Evolutionary conservation across 2,329 filamentous ascomycete genomes (phyloP).

Genomic region (Dendryphion nanum): DNA sequence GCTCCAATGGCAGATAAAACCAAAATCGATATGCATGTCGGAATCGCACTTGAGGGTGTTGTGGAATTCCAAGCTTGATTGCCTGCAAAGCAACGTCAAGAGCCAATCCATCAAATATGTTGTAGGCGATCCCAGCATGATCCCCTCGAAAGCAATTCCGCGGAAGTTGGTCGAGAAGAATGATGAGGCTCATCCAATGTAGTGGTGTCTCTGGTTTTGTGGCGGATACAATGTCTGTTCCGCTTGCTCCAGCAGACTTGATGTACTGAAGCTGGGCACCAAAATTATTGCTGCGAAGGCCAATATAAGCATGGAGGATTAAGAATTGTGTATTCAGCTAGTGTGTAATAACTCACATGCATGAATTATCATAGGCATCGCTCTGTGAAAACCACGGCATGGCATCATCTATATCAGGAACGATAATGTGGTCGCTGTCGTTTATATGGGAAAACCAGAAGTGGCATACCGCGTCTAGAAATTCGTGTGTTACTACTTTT

Average conservation of each 20-base stretch:
- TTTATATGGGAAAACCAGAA: constrained; percentile 6
- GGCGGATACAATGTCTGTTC: constrained; percentile 2
- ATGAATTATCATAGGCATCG: constrained; percentile 4
- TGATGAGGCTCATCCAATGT: constrained; percentile 6
- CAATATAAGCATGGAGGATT: background rate
- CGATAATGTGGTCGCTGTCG: constrained; percentile 4
- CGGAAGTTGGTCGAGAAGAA: constrained; percentile 3
- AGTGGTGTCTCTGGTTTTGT: constrained; percentile 2
- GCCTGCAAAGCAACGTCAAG: background rate
- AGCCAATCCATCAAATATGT: constrained; percentile 3
- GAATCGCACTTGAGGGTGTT: background rate
- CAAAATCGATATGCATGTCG: constrained; percentile 1
- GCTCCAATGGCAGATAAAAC: background rate
- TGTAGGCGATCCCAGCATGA: constrained; percentile 2
- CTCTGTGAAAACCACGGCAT: constrained; percentile 5
- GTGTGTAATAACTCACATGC: constrained; percentile 2
- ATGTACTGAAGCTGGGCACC: background rate
- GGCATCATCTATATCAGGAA: constrained; percentile 4
- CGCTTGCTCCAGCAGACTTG: background rate
- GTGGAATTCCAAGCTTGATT: background rate
- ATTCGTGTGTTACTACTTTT: background rate
- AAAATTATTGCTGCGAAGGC: background rate
- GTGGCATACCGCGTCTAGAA: background rate
- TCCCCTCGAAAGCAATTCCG: constrained; percentile 6
- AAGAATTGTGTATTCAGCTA: too few species aligned